Evolutionary conservation across 2,329 filamentous ascomycete species (phyloP), one percentile per base, ranked within the genome.

Genomic region (Alternaria panax): DNA sequence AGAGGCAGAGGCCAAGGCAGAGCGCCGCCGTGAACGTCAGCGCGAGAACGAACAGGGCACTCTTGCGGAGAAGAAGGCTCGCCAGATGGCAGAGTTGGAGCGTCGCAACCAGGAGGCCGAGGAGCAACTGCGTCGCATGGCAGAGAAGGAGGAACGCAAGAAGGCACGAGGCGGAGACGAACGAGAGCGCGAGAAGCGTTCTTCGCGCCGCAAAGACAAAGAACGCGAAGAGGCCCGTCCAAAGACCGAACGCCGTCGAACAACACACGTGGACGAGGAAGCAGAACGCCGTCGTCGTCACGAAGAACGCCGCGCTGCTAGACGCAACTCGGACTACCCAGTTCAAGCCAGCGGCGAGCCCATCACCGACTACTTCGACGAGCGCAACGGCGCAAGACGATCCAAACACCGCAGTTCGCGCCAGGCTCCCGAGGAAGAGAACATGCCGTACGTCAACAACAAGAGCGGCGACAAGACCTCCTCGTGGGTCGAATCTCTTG

Each of bases 401-500:
- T 65, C 65, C 41, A 73, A 69, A 18, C 69, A 73, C 41, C 74
- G 74, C 53, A 69, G 61, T 38, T 71, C 72, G 8, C 72, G 71
- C 57, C 67, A 67, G 43, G 54, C 64, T 6, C 62, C 61, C 27
- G 73, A 76, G 34, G 73, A 75, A 54, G 71, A 75, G 43, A 73
- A 76, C 57, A 64, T 64, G 48, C 75, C 77, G 12, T 78, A 78
- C 65, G 66, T 75, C 9, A 60, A 73, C 57, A 74, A 72, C 59
- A 74, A 72, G 41, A 76, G 77, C 51, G 76, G 79, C 50, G 81
- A 84, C 72, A 84, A 84, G 72, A 84, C 82, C 5, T 78, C 78
- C 1, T 82, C 79, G 0, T 84, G 82, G 82, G 81, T 84, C 8
- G 73, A 83, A 57, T 79, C 75, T 1, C 67, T 84, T 51, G 79